A percentile compares a stretch with the other conserved stretches of the same genome.
Conservation (phyloP, 768 basidiomycete species). For the Sarcomyxa edulis region DNA sequence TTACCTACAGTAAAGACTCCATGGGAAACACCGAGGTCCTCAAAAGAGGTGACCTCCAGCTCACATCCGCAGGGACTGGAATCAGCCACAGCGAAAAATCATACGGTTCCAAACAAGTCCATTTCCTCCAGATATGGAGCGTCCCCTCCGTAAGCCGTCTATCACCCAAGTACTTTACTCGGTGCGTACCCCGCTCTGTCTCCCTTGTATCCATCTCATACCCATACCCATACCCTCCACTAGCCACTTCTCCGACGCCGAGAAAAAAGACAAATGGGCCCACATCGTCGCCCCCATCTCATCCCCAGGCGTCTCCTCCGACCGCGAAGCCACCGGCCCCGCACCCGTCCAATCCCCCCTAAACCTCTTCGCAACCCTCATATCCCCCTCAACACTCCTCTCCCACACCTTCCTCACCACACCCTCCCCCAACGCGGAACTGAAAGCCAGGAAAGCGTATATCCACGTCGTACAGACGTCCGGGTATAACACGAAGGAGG, state of each 20-base stretch:
- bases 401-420: slow-evolving; percentile 8
- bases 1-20: slow-evolving; percentile 65
- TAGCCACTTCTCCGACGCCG: slow-evolving; percentile 68
- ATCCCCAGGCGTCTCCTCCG: slow-evolving; percentile 47
- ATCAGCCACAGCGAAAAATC: slow-evolving; percentile 73
- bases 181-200: slow-evolving; percentile 19
- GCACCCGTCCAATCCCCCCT: slow-evolving; percentile 73
- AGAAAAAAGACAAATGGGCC: slow-evolving; percentile 72
- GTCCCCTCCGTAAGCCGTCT: slow-evolving; percentile 40
- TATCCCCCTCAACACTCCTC: slow-evolving; percentile 22
- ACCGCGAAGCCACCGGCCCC: slow-evolving; percentile 70
- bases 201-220: background rate
- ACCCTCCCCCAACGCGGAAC: background rate
- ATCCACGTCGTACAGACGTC: slow-evolving; percentile 83
- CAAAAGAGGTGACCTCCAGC: slow-evolving; percentile 83
- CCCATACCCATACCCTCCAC: background rate
- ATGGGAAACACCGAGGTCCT: slow-evolving; percentile 90
- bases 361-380: slow-evolving; percentile 68
- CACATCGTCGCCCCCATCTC: slow-evolving; percentile 73
- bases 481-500: slow-evolving; percentile 63
- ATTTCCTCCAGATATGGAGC: slow-evolving; percentile 54
- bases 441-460: slow-evolving; percentile 57
- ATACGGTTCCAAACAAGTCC: slow-evolving; percentile 35
- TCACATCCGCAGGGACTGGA: slow-evolving; percentile 90
- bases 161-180: slow-evolving; percentile 79